These are phyloP conservation scores for Penicillium sp. DNA, from an alignment of 2,329 filamentous ascomycete species.

Conservation along the genomic window DNA sequence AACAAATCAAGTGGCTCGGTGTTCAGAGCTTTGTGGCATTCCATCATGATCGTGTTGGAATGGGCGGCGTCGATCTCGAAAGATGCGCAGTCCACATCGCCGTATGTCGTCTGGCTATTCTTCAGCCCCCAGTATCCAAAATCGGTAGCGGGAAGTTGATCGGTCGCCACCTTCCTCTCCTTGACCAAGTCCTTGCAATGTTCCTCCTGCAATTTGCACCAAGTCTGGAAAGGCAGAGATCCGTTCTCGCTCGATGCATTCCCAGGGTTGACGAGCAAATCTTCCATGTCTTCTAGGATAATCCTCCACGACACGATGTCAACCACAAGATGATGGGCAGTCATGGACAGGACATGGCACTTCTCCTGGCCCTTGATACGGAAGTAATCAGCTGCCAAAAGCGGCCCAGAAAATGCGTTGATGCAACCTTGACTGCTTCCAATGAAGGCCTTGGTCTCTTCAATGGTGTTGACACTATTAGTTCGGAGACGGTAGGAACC, in stretches of 20 bases:
- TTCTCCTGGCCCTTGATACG: slow-evolving; percentile 40
- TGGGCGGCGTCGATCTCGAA: slow-evolving; percentile 42
- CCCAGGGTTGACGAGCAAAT: slow-evolving; percentile 40
- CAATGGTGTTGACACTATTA: slow-evolving; percentile 29
- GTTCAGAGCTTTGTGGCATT: slow-evolving; percentile 40
- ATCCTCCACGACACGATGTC: slow-evolving; percentile 51
- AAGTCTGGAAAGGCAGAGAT: slow-evolving; percentile 47
- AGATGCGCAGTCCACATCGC: slow-evolving; percentile 42
- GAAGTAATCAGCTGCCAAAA: slow-evolving; percentile 53
- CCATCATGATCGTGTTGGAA: slow-evolving; percentile 38
- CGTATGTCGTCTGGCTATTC: slow-evolving; percentile 40
- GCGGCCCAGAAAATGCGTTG: slow-evolving; percentile 45
- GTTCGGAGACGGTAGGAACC: slow-evolving; percentile 37
- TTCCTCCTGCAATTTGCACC: slow-evolving; percentile 43
- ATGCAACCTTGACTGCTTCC: slow-evolving; percentile 42
- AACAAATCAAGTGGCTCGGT: slow-evolving; percentile 48
- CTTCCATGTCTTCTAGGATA: slow-evolving; percentile 48
- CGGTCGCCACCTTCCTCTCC: slow-evolving; percentile 24
- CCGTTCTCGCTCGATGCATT: slow-evolving; percentile 28
- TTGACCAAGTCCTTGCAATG: slow-evolving; percentile 26
- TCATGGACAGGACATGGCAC: slow-evolving; percentile 41
- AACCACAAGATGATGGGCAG: slow-evolving; percentile 47
- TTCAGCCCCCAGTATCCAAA: slow-evolving; percentile 46
- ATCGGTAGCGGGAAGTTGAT: slow-evolving; percentile 39
- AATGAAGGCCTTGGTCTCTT: slow-evolving; percentile 35